phyloP scores from a whole-genome alignment of 1,284 basidiomycete species.

The Ustilago esculenta region DNA sequence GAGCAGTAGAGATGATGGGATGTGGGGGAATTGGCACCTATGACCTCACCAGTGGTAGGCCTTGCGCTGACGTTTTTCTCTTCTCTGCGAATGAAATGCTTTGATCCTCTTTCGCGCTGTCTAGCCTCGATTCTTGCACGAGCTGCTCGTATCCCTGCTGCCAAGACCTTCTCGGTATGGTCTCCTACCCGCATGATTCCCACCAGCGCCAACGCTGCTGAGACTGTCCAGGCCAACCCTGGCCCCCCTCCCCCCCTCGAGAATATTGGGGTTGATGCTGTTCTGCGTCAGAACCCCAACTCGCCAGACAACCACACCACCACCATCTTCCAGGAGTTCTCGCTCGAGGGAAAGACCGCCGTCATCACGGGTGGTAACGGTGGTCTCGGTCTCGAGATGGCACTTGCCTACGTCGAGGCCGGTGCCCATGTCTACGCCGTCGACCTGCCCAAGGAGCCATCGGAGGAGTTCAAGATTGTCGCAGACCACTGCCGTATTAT shows the following conservation, averaged over 20 bases:
- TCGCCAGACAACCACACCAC: slow-evolving; percentile 61
- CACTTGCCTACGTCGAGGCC: slow-evolving; percentile 78
- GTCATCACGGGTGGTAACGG: slow-evolving; percentile 75
- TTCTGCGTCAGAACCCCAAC: slow-evolving; percentile 58
- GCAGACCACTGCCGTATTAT: slow-evolving; percentile 69
- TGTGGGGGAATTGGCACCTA: too few relatives aligned
- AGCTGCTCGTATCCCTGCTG: slow-evolving; percentile 30
- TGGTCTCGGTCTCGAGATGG: slow-evolving; percentile 84
- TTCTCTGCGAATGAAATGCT: not conserved
- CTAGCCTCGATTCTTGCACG: slow-evolving; percentile 47
- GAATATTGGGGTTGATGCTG: slow-evolving; percentile 65
- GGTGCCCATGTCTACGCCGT: slow-evolving; percentile 82
- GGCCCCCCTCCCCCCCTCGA: slow-evolving; percentile 60
- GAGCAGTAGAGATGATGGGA: too few relatives aligned
- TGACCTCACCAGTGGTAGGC: too few relatives aligned
- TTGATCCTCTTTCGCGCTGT: not conserved
- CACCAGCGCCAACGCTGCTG: slow-evolving; percentile 37
- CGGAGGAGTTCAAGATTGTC: slow-evolving; percentile 73
- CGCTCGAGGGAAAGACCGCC: slow-evolving; percentile 77
- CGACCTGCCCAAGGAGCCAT: slow-evolving; percentile 76
- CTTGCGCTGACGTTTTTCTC: not conserved
- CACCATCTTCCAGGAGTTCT: slow-evolving; percentile 77
- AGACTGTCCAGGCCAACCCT: slow-evolving; percentile 54
- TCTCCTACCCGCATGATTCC: slow-evolving; percentile 40
- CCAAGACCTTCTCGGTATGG: slow-evolving; percentile 43